Evolutionary conservation across 2,329 filamentous ascomycete species (phyloP).

Genomic region (Curvularia hawaiiensis): DNA sequence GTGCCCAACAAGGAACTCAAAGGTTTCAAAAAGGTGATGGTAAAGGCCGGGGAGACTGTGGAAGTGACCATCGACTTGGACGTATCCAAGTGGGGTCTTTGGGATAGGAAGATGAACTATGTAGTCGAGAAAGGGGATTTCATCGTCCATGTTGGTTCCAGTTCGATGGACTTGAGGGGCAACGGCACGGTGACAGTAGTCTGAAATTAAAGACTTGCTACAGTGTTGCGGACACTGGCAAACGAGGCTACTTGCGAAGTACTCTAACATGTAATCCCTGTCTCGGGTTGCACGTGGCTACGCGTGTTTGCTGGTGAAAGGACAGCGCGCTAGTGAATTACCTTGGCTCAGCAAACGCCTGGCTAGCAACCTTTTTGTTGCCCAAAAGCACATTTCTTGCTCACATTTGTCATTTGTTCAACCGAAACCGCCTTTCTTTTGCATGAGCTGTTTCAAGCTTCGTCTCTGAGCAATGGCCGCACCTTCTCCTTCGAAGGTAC

Average conservation of each 20-base stretch:
- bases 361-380: not conserved
- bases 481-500: not conserved
- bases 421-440: not conserved
- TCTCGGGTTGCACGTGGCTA: not conserved
- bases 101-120: constrained; percentile 68
- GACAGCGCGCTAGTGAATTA: not conserved
- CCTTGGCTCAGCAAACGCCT: not conserved
- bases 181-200: constrained; percentile 63
- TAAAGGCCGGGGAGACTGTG: constrained; percentile 65
- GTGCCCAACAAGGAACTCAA: constrained; percentile 69
- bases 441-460: not conserved
- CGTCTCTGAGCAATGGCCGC: not conserved
- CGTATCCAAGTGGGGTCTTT: constrained; percentile 59
- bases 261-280: not conserved
- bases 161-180: constrained; percentile 60
- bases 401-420: not conserved
- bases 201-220: not conserved
- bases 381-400: not conserved
- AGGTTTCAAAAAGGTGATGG: constrained; percentile 69
- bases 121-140: constrained; percentile 76
- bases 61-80: constrained; percentile 58
- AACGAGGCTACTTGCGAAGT: too few relatives aligned
- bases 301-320: not conserved
- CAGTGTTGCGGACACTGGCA: too few relatives aligned
- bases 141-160: constrained; percentile 63